Conservation (phyloP, 257 asterid genomes). For the Scutellaria minor region DNA sequence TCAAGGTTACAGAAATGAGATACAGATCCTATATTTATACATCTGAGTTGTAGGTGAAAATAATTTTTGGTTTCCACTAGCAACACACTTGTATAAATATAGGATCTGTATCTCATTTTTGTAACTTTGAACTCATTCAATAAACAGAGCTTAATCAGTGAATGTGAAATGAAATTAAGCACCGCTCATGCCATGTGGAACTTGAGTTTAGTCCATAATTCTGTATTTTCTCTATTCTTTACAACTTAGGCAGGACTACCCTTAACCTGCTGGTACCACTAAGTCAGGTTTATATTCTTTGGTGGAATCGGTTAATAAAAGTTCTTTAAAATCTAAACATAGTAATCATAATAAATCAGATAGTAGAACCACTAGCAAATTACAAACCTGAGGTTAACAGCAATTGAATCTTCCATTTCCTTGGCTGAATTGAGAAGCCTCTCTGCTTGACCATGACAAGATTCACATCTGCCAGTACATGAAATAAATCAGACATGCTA, state of each 20-base stretch:
- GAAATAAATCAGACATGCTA: constrained; percentile 32
- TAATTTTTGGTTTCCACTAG: too few species aligned
- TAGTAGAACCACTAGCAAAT: constrained; percentile 11
- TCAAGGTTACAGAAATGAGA: too few species aligned
- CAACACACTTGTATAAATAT: too few species aligned
- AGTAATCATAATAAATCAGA: background rate
- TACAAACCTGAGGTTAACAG: constrained; percentile 90
- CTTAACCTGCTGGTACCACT: constrained; percentile 1
- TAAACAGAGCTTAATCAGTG: too few species aligned
- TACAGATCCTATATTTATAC: too few species aligned
- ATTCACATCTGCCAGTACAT: constrained; percentile 78
- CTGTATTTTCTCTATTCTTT: too few species aligned
- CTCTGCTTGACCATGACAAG: constrained; percentile 99
- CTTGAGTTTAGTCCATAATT: background rate
- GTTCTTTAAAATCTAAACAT: constrained; percentile 6
- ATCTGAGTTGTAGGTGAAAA: too few species aligned
- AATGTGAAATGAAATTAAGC: background rate
- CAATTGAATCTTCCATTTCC: constrained; percentile 99
- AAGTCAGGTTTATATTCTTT: background rate
- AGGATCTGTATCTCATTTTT: too few species aligned
- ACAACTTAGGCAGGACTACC: background rate
- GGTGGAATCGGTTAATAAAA: background rate
- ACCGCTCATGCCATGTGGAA: background rate
- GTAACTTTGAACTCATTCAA: too few species aligned
- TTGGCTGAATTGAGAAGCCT: constrained; percentile 98